Evolutionary conservation across 2,329 filamentous ascomycete species (phyloP).

Genomic region (Fusarium penzigii): DNA sequence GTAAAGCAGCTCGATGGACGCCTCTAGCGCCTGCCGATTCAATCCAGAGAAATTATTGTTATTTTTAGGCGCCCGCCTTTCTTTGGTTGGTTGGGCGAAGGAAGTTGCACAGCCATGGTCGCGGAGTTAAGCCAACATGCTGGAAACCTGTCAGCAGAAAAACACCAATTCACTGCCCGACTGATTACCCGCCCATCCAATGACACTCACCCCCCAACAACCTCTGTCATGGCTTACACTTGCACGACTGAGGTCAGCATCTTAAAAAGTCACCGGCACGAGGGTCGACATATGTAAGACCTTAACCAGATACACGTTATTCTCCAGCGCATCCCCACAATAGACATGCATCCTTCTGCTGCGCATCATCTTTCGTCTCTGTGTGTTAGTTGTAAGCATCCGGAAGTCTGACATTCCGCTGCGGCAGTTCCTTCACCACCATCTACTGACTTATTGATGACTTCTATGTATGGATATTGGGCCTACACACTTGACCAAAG

Average conservation of each 20-base stretch:
- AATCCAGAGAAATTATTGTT: background rate
- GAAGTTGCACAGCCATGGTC: background rate
- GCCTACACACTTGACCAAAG: constrained; percentile 2
- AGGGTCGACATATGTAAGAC: background rate
- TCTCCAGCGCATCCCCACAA: background rate
- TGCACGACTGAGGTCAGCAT: background rate
- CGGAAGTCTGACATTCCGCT: background rate
- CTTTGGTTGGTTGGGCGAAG: background rate
- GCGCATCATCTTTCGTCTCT: background rate
- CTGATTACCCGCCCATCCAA: background rate
- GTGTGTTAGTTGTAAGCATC: background rate
- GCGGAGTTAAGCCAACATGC: background rate
- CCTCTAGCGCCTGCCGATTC: background rate
- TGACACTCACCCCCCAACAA: background rate
- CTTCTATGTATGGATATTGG: background rate
- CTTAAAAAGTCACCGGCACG: background rate
- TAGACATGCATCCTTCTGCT: background rate
- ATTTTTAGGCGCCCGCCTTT: background rate
- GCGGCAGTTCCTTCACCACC: background rate
- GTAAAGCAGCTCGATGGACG: background rate
- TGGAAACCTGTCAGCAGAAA: too few species aligned
- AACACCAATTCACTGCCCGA: background rate
- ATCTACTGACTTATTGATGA: background rate
- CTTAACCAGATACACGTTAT: background rate
- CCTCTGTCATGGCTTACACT: background rate